Conservation (phyloP, 441 rosid genomes). For the Gossypium lobatum region DNA sequence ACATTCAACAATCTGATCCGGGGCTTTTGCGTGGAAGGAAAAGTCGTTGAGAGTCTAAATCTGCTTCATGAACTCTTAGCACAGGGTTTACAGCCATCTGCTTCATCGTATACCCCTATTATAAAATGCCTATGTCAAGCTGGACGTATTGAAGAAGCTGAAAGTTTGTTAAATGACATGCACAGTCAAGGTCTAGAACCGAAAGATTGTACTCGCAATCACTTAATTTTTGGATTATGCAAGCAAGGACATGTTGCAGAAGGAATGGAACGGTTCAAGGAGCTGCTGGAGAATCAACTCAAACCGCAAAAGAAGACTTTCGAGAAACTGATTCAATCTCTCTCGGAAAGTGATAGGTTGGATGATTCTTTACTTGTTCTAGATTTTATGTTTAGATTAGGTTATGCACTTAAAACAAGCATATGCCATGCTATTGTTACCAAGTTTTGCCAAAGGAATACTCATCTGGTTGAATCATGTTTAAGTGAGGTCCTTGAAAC, state of each 20-base stretch:
- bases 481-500: conserved; percentile 24
- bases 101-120: conserved; percentile 25
- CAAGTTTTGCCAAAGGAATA: conserved; percentile 22
- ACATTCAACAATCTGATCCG: conserved; percentile 42
- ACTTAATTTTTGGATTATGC: conserved; percentile 23
- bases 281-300: conserved; percentile 24
- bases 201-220: conserved; percentile 11
- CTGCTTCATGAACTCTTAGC: conserved; percentile 38
- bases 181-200: conserved; percentile 29
- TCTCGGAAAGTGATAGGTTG: conserved; percentile 20
- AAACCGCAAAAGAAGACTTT: conserved; percentile 23
- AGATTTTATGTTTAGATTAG: conserved; percentile 11
- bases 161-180: conserved; percentile 28
- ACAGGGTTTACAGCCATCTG: conserved; percentile 35
- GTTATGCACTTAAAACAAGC: conserved; percentile 17
- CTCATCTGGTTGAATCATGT: conserved; percentile 19
- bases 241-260: conserved; percentile 21
- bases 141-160: conserved; percentile 32
- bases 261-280: conserved; percentile 29
- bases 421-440: conserved; percentile 20
- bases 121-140: conserved; percentile 23
- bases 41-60: conserved; percentile 27
- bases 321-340: conserved; percentile 15
- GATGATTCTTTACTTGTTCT: conserved; percentile 33
- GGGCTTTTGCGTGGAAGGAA: conserved; percentile 14